phyloP scores from a whole-genome alignment of 768 basidiomycete genomes.

The Leucosporidium creatinivorum region DNA sequence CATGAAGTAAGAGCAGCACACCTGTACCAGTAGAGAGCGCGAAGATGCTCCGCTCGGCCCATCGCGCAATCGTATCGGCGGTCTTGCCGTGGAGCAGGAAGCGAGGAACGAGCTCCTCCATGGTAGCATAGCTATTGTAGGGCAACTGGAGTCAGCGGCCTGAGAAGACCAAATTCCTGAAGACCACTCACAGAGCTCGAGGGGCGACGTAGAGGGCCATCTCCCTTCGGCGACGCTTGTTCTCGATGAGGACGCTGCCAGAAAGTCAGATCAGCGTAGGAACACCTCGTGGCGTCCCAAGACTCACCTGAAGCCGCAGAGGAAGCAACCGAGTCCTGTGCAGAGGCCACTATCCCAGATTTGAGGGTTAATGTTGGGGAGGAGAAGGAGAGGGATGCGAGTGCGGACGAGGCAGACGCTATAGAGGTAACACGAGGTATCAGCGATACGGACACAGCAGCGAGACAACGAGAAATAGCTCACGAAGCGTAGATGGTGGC shows the following conservation, averaged over 20 bases:
- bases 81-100: conserved; percentile 2
- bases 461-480: background rate
- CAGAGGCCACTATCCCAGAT: conserved; percentile 24
- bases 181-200: conserved; percentile 25
- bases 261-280: conserved; percentile 14
- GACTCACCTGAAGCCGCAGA: conserved; percentile 8
- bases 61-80: conserved; percentile 5
- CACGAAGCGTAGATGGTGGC: conserved; percentile 26
- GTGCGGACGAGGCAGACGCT: conserved; percentile 35
- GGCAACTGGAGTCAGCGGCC: background rate
- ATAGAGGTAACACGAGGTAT: background rate
- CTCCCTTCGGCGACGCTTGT: conserved; percentile 31
- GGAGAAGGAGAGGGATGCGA: conserved; percentile 21
- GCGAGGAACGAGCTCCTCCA: conserved; percentile 26
- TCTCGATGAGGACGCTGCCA: conserved; percentile 32
- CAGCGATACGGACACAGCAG: background rate
- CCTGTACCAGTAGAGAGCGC: conserved; percentile 6
- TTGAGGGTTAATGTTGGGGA: background rate
- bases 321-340: conserved; percentile 19
- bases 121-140: conserved; percentile 21
- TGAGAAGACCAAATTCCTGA: background rate
- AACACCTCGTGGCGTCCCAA: no score
- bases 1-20: background rate
- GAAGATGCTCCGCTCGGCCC: conserved; percentile 15
- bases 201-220: conserved; percentile 34